A percentile compares a stretch with the other conserved stretches of the same genome.
Evolutionary conservation across 1,284 basidiomycete genomes (phyloP).

Genomic region (Rhodotorula sp.): DNA sequence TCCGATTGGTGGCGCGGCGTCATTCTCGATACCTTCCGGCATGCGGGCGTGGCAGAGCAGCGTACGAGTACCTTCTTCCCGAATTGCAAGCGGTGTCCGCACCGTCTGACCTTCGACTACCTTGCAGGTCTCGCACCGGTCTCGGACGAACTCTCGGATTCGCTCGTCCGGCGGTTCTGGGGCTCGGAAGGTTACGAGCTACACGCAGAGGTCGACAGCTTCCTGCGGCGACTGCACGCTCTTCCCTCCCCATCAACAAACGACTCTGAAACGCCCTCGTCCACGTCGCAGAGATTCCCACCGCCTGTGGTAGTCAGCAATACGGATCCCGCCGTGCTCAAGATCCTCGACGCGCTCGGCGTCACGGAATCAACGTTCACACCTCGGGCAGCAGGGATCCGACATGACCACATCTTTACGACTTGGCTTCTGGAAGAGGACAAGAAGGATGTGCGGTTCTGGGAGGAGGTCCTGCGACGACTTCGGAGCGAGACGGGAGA

Average conservation of each 20-base stretch:
- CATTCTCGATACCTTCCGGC: slow-evolving; percentile 37
- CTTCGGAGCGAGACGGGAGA: not conserved
- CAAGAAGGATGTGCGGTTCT: slow-evolving; percentile 23
- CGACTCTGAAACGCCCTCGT: not conserved
- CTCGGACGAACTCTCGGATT: not conserved
- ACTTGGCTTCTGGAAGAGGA: slow-evolving; percentile 31
- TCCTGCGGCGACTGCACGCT: slow-evolving; percentile 19
- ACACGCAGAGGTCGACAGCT: slow-evolving; percentile 31
- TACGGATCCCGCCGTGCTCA: slow-evolving; percentile 32
- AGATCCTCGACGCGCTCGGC: slow-evolving; percentile 37
- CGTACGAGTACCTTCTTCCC: slow-evolving; percentile 5
- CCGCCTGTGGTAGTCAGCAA: slow-evolving; percentile 35
- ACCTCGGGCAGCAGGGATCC: slow-evolving; percentile 3
- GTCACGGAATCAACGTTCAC: not conserved
- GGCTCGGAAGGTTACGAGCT: slow-evolving; percentile 37
- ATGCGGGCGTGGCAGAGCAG: slow-evolving; percentile 26
- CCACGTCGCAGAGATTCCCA: not conserved
- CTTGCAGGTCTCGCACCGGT: slow-evolving; percentile 17
- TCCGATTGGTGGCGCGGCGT: slow-evolving; percentile 41
- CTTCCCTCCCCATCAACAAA: not conserved
- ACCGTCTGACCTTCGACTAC: not conserved
- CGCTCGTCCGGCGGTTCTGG: slow-evolving; percentile 40
- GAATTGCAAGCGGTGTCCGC: too few relatives aligned
- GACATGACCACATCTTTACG: slow-evolving; percentile 25
- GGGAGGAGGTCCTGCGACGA: slow-evolving; percentile 24